These are phyloP conservation scores for Lichtheimia corymbifera DNA, from an alignment of 371 early-diverging fungal genomes.

Conservation along the genomic window DNA sequence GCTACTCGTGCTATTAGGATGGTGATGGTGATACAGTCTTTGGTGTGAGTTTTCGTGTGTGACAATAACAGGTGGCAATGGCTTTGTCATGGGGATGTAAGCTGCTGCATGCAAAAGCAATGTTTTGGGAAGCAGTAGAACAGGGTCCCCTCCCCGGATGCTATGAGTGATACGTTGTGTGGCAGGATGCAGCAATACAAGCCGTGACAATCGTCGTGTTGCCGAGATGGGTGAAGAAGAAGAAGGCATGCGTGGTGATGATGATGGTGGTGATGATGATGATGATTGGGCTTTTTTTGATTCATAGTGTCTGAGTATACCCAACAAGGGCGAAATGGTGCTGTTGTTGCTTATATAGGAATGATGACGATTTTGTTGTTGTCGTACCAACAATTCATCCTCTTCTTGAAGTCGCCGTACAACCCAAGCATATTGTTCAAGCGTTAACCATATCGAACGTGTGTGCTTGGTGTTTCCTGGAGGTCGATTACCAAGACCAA, in stretches of 20 bases:
- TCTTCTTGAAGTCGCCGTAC: slow-evolving; percentile 39
- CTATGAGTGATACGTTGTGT: too few relatives aligned
- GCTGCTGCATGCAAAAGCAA: slow-evolving; percentile 38
- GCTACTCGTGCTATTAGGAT: background rate
- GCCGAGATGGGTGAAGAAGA: too few relatives aligned
- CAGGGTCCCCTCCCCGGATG: slow-evolving; percentile 1
- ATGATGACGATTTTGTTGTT: too few relatives aligned
- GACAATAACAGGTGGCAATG: slow-evolving; percentile 21
- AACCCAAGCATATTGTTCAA: slow-evolving; percentile 42
- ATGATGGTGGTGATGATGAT: too few relatives aligned
- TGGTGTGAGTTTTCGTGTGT: slow-evolving; percentile 7
- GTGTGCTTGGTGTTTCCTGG: slow-evolving; percentile 19
- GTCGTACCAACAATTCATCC: background rate
- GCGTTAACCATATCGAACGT: slow-evolving; percentile 24
- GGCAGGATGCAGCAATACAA: too few relatives aligned
- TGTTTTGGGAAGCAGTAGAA: slow-evolving; percentile 39
- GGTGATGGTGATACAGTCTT: slow-evolving; percentile 1
- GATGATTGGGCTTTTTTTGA: too few relatives aligned
- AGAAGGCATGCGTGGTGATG: too few relatives aligned
- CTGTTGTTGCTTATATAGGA: too few relatives aligned
- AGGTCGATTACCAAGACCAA: slow-evolving; percentile 30
- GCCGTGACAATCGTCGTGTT: too few relatives aligned
- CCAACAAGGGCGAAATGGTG: too few relatives aligned
- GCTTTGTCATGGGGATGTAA: slow-evolving; percentile 36
- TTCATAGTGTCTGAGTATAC: too few relatives aligned